phyloP scores from a whole-genome alignment of 2,329 filamentous ascomycete species.

The Hypoxylon sp. region DNA sequence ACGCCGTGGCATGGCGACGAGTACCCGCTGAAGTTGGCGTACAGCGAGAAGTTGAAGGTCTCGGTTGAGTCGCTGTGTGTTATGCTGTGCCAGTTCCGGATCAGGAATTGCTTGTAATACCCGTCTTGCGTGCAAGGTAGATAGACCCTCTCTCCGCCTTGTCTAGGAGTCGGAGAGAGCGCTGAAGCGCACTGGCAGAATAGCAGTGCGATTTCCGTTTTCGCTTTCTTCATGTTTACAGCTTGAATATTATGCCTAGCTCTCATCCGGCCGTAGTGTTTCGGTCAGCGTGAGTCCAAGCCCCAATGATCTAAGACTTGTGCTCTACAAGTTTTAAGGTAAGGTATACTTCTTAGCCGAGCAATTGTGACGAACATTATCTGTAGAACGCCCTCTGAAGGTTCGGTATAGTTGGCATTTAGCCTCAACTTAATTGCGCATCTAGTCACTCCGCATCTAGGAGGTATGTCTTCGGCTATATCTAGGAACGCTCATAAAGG shows the following conservation, averaged over 20 bases:
- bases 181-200: slow-evolving; percentile 3
- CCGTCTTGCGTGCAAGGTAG: slow-evolving; percentile 19
- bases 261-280: background rate
- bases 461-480: slow-evolving; percentile 2
- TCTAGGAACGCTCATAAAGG: background rate
- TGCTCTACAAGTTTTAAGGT: background rate
- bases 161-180: background rate
- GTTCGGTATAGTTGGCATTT: slow-evolving; percentile 18
- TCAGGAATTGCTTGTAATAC: slow-evolving; percentile 16
- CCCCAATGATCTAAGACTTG: background rate
- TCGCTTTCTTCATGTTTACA: slow-evolving; percentile 4
- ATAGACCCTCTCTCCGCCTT: background rate
- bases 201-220: slow-evolving; percentile 5
- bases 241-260: background rate
- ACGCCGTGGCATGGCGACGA: slow-evolving; percentile 16
- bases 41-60: slow-evolving; percentile 24
- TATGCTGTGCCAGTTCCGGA: slow-evolving; percentile 30
- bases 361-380: background rate
- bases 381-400: background rate
- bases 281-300: background rate
- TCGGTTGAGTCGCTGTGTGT: slow-evolving; percentile 18
- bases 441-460: background rate
- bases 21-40: slow-evolving; percentile 31
- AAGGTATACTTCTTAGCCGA: background rate
- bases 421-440: slow-evolving; percentile 22